Evolutionary conservation across 2,329 filamentous ascomycete species (phyloP).

Genomic region (Alternaria gaisen): DNA sequence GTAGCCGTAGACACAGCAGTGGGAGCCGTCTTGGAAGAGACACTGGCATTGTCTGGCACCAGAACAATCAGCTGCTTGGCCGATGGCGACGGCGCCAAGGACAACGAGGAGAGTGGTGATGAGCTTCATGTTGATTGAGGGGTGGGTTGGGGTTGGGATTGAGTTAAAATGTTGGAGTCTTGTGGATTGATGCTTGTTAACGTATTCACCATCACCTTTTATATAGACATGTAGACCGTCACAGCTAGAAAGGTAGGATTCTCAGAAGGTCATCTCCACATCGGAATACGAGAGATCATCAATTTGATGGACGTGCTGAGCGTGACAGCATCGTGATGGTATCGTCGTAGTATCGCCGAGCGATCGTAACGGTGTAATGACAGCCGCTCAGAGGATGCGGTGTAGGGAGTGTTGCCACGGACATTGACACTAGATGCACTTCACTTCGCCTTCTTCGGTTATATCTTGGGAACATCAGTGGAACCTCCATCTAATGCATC

Average conservation of each 20-base stretch:
- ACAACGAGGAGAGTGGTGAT: slow-evolving; percentile 12
- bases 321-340: neutral
- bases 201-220: neutral
- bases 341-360: neutral
- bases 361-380: neutral
- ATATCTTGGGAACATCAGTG: neutral
- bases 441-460: neutral
- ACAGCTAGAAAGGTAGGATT: neutral
- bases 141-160: neutral
- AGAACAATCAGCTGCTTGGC: slow-evolving; percentile 7
- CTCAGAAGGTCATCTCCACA: neutral
- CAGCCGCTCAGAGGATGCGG: neutral
- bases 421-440: neutral
- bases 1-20: slow-evolving; percentile 17
- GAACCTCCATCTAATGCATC: neutral
- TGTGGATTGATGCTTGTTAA: neutral
- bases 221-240: neutral
- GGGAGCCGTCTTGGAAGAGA: slow-evolving; percentile 16
- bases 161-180: neutral
- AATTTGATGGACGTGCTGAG: neutral
- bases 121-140: slow-evolving; percentile 10
- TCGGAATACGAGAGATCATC: neutral
- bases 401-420: neutral
- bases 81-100: slow-evolving; percentile 16
- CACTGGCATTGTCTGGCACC: slow-evolving; percentile 16